Base-by-base conservation (phyloP, 2,329 filamentous ascomycete genomes). In the Aspergillus tamarii region DNA sequence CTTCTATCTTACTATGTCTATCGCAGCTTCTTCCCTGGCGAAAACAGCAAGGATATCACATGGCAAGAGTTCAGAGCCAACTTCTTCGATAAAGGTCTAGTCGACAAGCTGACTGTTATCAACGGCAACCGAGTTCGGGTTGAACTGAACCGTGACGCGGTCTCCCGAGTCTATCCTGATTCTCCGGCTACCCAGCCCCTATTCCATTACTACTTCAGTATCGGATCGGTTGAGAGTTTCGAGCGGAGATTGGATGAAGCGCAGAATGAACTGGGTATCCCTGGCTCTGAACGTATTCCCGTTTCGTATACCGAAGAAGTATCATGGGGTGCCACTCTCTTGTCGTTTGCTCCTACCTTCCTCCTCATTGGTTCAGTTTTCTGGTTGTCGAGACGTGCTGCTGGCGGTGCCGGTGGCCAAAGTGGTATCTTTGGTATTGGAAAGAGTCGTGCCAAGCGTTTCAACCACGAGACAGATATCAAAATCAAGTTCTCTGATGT, bases 401-500 rank as follows among this genome's bases (percentile, higher is more conserved):
- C 88, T 59, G 87, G 88, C 64, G 88, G 85, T 66, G 88, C 87
- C 62, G 86, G 86, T 63, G 85, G 86, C 30, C 82, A 85, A 57
- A 89, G 89, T 73, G 93, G 94, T 68, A 91, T 98, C 74, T 99
- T 99, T 75, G 94, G 93, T 69, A 97, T 99, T 81, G 92, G 94
- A 70, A 94, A 95, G 85, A 97, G 93, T 80, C 89, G 92, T 73
- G 95, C 95, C 30, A 98, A 97, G 84, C 91, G 92, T 73, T 99
- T 98, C 84, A 99, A 97, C 78, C 94, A 97, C 71, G 95, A 99
- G 83, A 92, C 92, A 12, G 92, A 95, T 62, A 87, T 99, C 82
- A 97, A 96, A 82, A 94, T 96, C 78, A 98, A 97, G 80, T 99
- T 99, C 77, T 84, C 92, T 54, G 95, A 99, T 76, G 95, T 99